Evolutionary conservation across 176 grass and related monocot species (phyloP).

Genomic region (Panicum miliaceum): DNA sequence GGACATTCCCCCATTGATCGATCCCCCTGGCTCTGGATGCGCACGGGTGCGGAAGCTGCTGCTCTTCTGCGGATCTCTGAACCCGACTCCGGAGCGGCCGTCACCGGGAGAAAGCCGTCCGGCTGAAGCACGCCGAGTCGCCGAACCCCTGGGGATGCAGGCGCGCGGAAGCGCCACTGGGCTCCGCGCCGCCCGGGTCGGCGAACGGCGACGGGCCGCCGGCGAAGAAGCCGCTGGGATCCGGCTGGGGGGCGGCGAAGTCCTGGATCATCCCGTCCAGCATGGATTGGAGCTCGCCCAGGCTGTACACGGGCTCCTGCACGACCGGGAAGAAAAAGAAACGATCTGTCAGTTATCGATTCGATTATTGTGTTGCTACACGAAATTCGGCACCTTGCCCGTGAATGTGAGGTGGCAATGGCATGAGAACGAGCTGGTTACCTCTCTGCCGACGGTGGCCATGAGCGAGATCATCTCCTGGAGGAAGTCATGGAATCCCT

Average conservation of each 20-base stretch:
- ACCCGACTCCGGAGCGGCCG: no score
- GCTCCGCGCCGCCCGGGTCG: neutral
- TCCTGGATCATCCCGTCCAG: constrained; percentile 67
- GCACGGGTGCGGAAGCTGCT: no score
- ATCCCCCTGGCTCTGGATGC: no score
- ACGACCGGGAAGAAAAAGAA: neutral
- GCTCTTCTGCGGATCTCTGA: no score
- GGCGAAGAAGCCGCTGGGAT: constrained; percentile 29
- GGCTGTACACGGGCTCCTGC: constrained; percentile 61
- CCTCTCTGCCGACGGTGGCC: constrained; percentile 71
- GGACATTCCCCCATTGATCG: no score
- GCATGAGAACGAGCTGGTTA: neutral
- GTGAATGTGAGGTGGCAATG: neutral
- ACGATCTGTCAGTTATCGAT: neutral
- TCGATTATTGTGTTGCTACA: neutral
- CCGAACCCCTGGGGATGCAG: constrained; percentile 32
- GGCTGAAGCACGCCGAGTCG: constrained; percentile 39
- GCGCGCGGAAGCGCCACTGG: neutral
- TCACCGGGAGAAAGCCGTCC: constrained; percentile 38
- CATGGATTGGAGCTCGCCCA: constrained; percentile 76
- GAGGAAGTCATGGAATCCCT: constrained; percentile 90
- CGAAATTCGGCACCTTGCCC: neutral
- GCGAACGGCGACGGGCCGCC: neutral
- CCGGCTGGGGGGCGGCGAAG: constrained; percentile 31
- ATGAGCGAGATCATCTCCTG: constrained; percentile 91